Conservation (phyloP, 768 basidiomycete species). For the Hydnomerulius pinastri region DNA sequence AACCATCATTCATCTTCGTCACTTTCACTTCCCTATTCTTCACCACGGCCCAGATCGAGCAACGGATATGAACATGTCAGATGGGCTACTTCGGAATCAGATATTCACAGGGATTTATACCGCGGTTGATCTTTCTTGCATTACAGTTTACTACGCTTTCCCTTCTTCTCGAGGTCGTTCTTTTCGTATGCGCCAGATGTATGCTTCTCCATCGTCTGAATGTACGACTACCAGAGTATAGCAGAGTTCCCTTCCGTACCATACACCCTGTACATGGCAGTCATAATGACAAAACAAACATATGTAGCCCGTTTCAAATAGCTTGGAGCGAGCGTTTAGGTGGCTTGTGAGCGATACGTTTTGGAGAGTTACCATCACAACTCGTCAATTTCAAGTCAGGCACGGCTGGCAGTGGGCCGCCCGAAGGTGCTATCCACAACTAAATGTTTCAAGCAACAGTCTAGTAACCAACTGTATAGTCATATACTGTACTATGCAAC, state of each 20-base stretch:
- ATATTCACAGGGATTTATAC: conserved; percentile 19
- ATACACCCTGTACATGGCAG: not conserved
- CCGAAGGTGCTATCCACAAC: too few species aligned
- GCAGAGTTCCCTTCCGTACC: not conserved
- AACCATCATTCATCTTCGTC: conserved; percentile 2
- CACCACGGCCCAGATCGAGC: conserved; percentile 1
- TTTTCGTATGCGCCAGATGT: not conserved
- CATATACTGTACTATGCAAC: conserved; percentile 24
- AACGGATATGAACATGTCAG: conserved; percentile 11
- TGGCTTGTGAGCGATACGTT: too few species aligned
- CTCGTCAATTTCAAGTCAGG: too few species aligned
- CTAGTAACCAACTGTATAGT: too few species aligned
- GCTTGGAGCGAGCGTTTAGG: too few species aligned
- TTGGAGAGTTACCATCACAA: not conserved
- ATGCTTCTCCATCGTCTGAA: not conserved
- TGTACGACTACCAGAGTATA: not conserved
- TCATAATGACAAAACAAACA: not conserved
- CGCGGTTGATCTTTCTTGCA: conserved; percentile 7
- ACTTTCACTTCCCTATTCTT: not conserved
- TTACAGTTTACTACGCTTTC: too few species aligned
- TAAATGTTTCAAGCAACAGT: too few species aligned
- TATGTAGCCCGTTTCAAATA: not conserved
- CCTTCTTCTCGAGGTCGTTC: too few species aligned
- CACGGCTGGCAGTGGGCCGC: too few species aligned
- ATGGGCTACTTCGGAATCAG: conserved; percentile 28